Evolutionary conservation across 306 rosid genomes (phyloP).

Genomic region (Fragaria nilgerrensis): DNA sequence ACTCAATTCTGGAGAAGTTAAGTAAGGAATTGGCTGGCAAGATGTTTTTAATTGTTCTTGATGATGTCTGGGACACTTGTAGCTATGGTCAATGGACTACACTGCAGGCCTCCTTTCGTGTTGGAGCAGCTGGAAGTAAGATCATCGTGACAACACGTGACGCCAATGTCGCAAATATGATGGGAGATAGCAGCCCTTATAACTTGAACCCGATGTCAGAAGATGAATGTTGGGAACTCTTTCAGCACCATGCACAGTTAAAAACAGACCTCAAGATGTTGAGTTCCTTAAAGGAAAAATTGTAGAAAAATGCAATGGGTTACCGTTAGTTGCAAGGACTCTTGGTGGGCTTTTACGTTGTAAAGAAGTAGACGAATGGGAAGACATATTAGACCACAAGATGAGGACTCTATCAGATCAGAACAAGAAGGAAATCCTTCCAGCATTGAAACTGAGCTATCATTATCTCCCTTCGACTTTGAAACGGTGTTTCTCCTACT

Average conservation of each 20-base stretch:
- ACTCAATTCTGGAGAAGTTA: neutral
- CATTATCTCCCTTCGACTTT: constrained; percentile 19
- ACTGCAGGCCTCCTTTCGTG: neutral
- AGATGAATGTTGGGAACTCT: neutral
- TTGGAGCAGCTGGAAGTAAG: neutral
- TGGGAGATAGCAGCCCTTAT: neutral
- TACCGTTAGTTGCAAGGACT: neutral
- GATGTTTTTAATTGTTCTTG: neutral
- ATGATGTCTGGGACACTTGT: neutral
- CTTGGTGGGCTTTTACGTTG: neutral
- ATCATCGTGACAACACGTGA: neutral
- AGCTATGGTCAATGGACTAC: neutral
- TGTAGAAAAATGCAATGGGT: neutral
- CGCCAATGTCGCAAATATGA: neutral
- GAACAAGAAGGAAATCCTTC: neutral
- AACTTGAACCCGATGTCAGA: neutral
- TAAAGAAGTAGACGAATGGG: neutral
- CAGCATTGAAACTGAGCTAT: constrained; percentile 25
- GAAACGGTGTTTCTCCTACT: constrained; percentile 24
- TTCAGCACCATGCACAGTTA: neutral
- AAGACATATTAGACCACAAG: neutral
- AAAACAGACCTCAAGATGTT: neutral
- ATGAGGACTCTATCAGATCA: neutral
- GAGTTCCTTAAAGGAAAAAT: neutral
- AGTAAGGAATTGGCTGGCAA: neutral